Conservation (phyloP, 1,284 basidiomycete genomes). For the Tilletia indica region DNA sequence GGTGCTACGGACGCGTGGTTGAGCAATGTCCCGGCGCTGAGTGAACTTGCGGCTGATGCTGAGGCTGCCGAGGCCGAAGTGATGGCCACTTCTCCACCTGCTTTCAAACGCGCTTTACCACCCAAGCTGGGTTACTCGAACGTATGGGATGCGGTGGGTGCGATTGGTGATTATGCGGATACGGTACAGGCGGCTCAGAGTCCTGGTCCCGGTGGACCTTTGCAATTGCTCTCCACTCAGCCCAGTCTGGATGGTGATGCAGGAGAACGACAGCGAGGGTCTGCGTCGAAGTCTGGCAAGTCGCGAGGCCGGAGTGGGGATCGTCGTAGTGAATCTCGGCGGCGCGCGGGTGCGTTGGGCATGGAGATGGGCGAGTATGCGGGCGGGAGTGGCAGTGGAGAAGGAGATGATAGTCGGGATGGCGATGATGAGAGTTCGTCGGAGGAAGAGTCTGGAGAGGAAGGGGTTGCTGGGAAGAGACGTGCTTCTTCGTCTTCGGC, state of each 20-base stretch:
- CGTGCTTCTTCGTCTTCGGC: neutral
- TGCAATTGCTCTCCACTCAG: no score
- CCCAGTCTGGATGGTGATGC: neutral
- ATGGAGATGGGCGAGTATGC: slow-evolving; percentile 5
- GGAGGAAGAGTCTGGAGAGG: slow-evolving; percentile 24
- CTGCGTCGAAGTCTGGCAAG: no score
- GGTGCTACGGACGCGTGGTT: neutral
- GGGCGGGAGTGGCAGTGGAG: neutral
- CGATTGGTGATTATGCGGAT: slow-evolving; percentile 33
- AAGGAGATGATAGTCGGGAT: slow-evolving; percentile 33
- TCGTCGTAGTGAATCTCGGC: neutral
- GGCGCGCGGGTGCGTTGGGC: neutral
- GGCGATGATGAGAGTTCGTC: slow-evolving; percentile 45
- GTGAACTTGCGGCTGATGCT: neutral
- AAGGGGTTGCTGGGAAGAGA: neutral
- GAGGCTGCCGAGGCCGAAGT: neutral
- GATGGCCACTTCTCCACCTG: slow-evolving; percentile 4
- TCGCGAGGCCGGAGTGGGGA: neutral
- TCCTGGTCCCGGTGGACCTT: slow-evolving; percentile 1
- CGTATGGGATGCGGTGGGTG: slow-evolving; percentile 40
- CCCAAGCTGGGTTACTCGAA: slow-evolving; percentile 36
- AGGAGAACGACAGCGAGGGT: neutral
- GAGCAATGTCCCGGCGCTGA: slow-evolving; percentile 4
- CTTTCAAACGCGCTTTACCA: slow-evolving; percentile 28
- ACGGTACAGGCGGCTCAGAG: slow-evolving; percentile 16